Conservation (phyloP, 2,329 filamentous ascomycete species). For the Sphaerulina vaccinii region DNA sequence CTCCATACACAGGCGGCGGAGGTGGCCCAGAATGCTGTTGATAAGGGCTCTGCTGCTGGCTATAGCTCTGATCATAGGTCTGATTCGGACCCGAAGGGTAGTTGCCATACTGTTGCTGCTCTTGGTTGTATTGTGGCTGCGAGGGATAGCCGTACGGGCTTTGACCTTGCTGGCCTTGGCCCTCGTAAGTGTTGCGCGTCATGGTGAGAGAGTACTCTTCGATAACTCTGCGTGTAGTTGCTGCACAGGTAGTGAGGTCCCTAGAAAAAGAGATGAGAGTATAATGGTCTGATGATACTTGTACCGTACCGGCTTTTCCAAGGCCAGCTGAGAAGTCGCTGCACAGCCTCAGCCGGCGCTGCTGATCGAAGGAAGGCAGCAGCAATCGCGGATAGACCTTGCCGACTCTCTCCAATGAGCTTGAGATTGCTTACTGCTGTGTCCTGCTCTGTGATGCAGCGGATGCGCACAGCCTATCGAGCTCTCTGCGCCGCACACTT, state of each 20-base stretch:
- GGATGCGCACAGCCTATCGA: no score
- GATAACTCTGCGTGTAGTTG: not conserved
- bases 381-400: constrained; percentile 8
- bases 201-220: constrained; percentile 3
- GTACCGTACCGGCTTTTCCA: not conserved
- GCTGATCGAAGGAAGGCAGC: constrained; percentile 55
- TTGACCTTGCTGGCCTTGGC: constrained; percentile 13
- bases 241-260: not conserved
- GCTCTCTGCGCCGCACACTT: no score
- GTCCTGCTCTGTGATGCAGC: no score
- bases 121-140: constrained; percentile 23
- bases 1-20: constrained; percentile 4
- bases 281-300: not conserved
- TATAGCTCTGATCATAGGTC: constrained; percentile 12
- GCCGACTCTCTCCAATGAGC: constrained; percentile 7
- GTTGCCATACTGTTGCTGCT: constrained; percentile 19
- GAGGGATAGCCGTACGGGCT: constrained; percentile 16
- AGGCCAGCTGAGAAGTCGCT: constrained; percentile 12
- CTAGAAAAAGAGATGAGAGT: not conserved
- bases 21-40: constrained; percentile 7
- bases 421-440: constrained; percentile 16
- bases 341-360: constrained; percentile 40
- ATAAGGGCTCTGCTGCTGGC: no score
- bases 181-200: constrained; percentile 24
- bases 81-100: no score